Evolutionary conservation across 2,329 filamentous ascomycete species (phyloP).

Genomic region (Trichophyton benhamiae): DNA sequence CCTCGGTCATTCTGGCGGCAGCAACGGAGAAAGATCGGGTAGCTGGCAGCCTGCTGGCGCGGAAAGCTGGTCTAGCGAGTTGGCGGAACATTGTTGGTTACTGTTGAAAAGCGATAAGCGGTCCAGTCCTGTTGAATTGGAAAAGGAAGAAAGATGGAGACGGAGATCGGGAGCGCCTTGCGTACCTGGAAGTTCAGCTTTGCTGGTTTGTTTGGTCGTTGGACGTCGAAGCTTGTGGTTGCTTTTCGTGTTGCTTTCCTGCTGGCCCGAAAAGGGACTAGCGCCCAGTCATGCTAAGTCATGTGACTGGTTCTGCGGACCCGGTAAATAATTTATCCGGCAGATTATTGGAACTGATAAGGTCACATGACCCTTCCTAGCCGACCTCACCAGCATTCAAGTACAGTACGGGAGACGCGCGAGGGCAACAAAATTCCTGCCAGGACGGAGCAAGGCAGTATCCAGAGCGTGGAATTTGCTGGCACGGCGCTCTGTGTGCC

Average conservation of each 20-base stretch:
- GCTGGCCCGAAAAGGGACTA: background rate
- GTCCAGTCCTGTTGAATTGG: background rate
- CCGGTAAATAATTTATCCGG: background rate
- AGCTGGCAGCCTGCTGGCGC: conserved; percentile 39
- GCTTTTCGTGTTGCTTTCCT: background rate
- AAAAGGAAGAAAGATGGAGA: background rate
- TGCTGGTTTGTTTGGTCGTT: background rate
- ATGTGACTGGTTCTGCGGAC: background rate
- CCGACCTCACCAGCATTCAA: background rate
- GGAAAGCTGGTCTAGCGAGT: conserved; percentile 45
- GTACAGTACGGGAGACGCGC: background rate
- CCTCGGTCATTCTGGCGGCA: conserved; percentile 51
- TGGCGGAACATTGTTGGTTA: conserved; percentile 52
- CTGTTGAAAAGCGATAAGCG: background rate
- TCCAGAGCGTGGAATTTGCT: too few species aligned
- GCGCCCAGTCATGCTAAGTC: background rate
- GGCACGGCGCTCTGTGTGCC: too few species aligned
- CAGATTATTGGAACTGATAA: background rate
- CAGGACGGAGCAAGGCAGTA: too few species aligned
- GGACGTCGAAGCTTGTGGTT: background rate
- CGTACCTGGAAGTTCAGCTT: background rate
- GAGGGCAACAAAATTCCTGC: too few species aligned
- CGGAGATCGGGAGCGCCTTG: background rate
- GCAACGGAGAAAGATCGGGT: conserved; percentile 52
- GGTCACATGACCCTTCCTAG: background rate